Base-by-base conservation (phyloP, 129 eudicot genomes). In the Artemisia tridentata region DNA sequence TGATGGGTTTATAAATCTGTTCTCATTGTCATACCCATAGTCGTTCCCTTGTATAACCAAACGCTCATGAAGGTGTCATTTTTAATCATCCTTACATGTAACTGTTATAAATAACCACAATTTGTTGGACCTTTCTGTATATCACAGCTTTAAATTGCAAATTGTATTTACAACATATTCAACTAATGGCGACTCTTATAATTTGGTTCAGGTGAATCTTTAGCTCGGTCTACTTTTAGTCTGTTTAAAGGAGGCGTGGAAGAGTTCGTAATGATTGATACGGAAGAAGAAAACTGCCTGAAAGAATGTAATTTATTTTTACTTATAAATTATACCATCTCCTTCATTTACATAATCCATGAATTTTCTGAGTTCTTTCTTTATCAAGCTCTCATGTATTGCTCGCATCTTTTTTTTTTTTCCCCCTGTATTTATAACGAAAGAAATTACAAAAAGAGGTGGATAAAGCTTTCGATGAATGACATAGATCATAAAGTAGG, bases 141-240 rank as follows among this genome's bases (percentile, higher is more conserved):
- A 38, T 38, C 10, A 7, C 45, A 7, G 45, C 16, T 60, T 14
- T 14, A 59, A 59, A 23, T 4, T 1, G 17, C 3, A 0, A 13
- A 4, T 5, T 25, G 19, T 15, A 17, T 60, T 27, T 60, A 13
- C 2, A 3, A 38, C 5, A 23, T 31, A 3, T 25, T 5, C 2
- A 25, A 60, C 65, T 60, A 16, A 60, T 60, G 65, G 65, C 17
- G n/a, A 5, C 29, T 25, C 3, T 14, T 23, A 21, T 20, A 59
- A 60, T 27, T 45, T 60, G 65, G 9, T 27, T 27, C 65, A 60
- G 65, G 65, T 60, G 65, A 27, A 27, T 25, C 41, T 60, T 11
- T 15, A 60, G 13, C 45, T 11, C 1, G 15, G 12, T 4, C 65
- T 27, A 59, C 65, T 13, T 34, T 27, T 38, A 25, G 3, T 13